Percentiles rank a stretch among this genome's conserved stretches.
Evolutionary conservation across 306 rosid genomes (phyloP).

Genomic region (Cucurbita maxima): DNA sequence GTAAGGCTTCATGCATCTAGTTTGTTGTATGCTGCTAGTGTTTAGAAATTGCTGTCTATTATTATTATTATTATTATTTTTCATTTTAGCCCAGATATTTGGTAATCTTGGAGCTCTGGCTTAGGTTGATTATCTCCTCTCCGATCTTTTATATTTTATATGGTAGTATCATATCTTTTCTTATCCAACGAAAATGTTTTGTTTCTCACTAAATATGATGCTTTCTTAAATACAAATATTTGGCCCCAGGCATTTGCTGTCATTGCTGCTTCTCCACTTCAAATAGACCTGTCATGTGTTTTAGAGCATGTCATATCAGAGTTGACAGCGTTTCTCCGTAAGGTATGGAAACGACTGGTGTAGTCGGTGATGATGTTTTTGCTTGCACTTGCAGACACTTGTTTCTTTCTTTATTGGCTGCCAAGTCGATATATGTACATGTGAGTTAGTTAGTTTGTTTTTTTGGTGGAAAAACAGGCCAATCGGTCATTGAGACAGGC

Average conservation of each 20-base stretch:
- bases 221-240: constrained; percentile 3
- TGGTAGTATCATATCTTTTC: too few species aligned
- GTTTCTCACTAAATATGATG: neutral
- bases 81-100: neutral
- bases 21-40: neutral
- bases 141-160: too few species aligned
- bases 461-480: constrained; percentile 45
- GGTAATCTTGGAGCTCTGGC: neutral
- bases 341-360: constrained; percentile 33
- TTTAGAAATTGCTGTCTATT: too few species aligned
- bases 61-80: too few species aligned
- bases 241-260: constrained; percentile 80
- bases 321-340: constrained; percentile 87
- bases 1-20: neutral
- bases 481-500: constrained; percentile 95
- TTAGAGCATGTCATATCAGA: constrained; percentile 80
- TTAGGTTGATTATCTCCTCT: neutral
- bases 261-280: constrained; percentile 81
- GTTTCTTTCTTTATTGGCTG: constrained; percentile 4
- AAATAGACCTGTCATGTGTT: constrained; percentile 79
- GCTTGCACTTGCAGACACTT: neutral
- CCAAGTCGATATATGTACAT: neutral
- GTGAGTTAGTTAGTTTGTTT: constrained; percentile 11
- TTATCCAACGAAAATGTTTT: neutral
- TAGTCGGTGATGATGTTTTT: neutral